Base-by-base conservation (phyloP, 805 yeast genomes). In the Yarrowia osloensis region DNA sequence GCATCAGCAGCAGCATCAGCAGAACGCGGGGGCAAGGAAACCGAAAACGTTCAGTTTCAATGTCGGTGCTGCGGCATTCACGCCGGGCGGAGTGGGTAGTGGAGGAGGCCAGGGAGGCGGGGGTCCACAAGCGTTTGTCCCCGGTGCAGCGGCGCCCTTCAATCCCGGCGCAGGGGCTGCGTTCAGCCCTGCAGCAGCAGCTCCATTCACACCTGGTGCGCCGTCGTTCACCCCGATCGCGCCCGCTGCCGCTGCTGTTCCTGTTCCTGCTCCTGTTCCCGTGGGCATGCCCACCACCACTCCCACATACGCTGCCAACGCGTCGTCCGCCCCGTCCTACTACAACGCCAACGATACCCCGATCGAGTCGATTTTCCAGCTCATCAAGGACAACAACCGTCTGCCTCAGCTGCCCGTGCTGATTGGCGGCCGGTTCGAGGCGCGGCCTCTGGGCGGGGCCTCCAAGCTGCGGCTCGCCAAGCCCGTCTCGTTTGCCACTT, bases 21-120 rank as follows among this genome's bases (percentile, higher is more conserved):
- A 13, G 15, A 39, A 21, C 8, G 42, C 7, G 13, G 31, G 12
- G 19, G 37, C 52, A 29, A 42, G 44, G 42, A 61, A 61, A 31
- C 52, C 52, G 31, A 61, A 61, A 44, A 15, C 66, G 35, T 61
- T 61, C 54, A 44, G 44, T 15, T 61, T 61, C 66, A 61, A 61
- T 33, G 66, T 61, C 8, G 54, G 66, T 2, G 66, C 66, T n/a
- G 66, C 66, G 33, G 52, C 66, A n/a, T 61, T 61, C 44, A 61
- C 66, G 1, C 66, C 66, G 17, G 66, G 65, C 8, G 39, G 29
- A n/a, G 49, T 26, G 2, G 63, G 47, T 1, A 37, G 46, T 17
- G 62, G 44, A 28, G 52, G 57, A 31, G 40, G 31, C 7, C 7
- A n/a, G 5, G 55, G 55, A 21, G 57, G 57, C 5, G 55, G 39